Conservation (phyloP, 163 green algal species). For the Picocystis sp. region DNA sequence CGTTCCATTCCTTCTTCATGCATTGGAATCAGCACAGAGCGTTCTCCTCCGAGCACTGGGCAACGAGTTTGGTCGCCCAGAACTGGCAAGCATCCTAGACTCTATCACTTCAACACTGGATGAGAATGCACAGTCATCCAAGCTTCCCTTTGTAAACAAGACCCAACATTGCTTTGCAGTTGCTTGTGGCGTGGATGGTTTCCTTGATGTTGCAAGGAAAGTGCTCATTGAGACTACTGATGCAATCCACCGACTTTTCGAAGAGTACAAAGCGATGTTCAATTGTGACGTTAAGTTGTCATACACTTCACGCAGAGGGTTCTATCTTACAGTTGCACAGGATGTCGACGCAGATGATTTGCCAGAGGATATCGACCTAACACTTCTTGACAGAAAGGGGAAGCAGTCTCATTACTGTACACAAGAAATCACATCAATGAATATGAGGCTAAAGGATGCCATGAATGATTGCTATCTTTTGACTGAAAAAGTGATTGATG, state of each 20-base stretch:
- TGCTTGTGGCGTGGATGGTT: constrained; percentile 32
- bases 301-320: constrained; percentile 44
- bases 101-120: constrained; percentile 4
- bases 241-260: constrained; percentile 44
- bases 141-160: constrained; percentile 34
- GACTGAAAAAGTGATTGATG: constrained; percentile 46
- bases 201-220: constrained; percentile 58
- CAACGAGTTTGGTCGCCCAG: no score
- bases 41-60: no score
- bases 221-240: constrained; percentile 53
- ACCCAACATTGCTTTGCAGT: constrained; percentile 74
- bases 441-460: constrained; percentile 52
- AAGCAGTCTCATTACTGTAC: constrained; percentile 21
- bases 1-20: no score
- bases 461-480: constrained; percentile 63
- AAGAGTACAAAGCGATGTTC: constrained; percentile 26
- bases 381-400: constrained; percentile 17
- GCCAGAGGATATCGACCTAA: constrained; percentile 8
- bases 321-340: constrained; percentile 29
- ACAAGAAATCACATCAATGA: constrained; percentile 62
- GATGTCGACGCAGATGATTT: no score
- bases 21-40: no score
- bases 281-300: constrained; percentile 23
- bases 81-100: no score
- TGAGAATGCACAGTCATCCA: constrained; percentile 18